Evolutionary conservation across 345 rosid genomes (phyloP).

Genomic region (Ricinus communis): DNA sequence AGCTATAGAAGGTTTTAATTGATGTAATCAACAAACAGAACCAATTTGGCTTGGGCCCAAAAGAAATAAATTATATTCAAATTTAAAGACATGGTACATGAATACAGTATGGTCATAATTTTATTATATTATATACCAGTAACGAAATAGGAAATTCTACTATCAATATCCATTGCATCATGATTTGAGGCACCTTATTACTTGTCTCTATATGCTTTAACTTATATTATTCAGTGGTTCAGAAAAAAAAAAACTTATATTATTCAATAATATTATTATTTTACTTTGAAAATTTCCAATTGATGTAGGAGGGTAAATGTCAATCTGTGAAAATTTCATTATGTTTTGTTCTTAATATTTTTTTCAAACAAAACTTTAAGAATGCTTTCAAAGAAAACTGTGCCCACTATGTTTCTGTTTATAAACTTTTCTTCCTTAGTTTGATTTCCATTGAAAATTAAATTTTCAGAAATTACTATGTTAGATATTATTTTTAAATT

Average conservation of each 20-base stretch:
- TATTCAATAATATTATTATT: not conserved
- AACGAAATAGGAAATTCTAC: slow-evolving; percentile 9
- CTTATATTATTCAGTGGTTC: not conserved
- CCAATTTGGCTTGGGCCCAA: not conserved
- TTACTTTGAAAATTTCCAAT: not conserved
- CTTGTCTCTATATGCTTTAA: not conserved
- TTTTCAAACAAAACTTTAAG: too few species aligned
- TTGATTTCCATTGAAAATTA: too few species aligned
- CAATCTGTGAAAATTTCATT: not conserved
- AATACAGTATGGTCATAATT: not conserved
- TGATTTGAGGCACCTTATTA: slow-evolving; percentile 6
- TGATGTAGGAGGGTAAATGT: not conserved
- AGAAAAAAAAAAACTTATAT: too few species aligned
- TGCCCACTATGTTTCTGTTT: too few species aligned
- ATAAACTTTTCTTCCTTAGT: too few species aligned
- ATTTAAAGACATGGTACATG: not conserved
- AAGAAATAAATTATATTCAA: not conserved
- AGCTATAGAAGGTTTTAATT: not conserved
- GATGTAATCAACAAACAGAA: not conserved
- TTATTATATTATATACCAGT: not conserved
- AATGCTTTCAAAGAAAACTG: too few species aligned
- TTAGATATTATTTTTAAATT: too few species aligned
- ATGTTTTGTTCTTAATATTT: too few species aligned
- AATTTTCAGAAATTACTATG: too few species aligned
- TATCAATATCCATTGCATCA: slow-evolving; percentile 20